Evolutionary conservation across 2,329 filamentous ascomycete genomes (phyloP), one percentile per base, ranked within the genome.

Genomic region (Dactylellina cionopaga): DNA sequence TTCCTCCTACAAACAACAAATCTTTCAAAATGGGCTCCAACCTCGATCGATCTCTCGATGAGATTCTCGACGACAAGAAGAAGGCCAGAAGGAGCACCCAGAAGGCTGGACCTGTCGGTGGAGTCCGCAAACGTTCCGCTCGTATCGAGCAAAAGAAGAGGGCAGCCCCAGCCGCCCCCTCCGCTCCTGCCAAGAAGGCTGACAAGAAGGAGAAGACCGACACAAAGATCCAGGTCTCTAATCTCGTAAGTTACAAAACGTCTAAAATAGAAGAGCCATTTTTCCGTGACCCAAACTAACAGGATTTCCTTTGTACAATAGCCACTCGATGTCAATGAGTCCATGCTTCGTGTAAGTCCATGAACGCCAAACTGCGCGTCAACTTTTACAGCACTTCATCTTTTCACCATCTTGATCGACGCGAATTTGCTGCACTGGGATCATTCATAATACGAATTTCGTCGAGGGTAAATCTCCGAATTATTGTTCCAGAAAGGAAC

Each of bases 311-410:
- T 82, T 54, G 24, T 6, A 15, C 63, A 13, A 31, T 77, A 98
- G 92, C 95, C 95, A 81, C 89, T 90, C 85, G 95, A 99, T 88
- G 92, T 99, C 83, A 92, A 89, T 84, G 94, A 98, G 87, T 85
- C 84, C 84, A 92, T 96, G 89, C 96, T 99, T 85, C 98, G 99
- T 95, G 95, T 99, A 99, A 96, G 95, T 99, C 92, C 69, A 62
- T 74, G 46, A 72, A 46, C 68, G 68, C 59, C 59, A 55, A 54
- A 52, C 35, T 51, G 59, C 59, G 68, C 68, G 37, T 60, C 59
- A 72, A 29, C 59, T 65, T 65, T 65, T 65, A 59, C 68, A 51
- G 35, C 59, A 60, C 52, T 41, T 46, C 47, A 64, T 47, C 19
- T 46, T 64, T 58, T 58, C 59, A 65, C 35, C 46, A 58, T 15